Evolutionary conservation across 2,329 filamentous ascomycete genomes (phyloP), one percentile per base, ranked within the genome.

Genomic region (Pyrenophora seminiperda): DNA sequence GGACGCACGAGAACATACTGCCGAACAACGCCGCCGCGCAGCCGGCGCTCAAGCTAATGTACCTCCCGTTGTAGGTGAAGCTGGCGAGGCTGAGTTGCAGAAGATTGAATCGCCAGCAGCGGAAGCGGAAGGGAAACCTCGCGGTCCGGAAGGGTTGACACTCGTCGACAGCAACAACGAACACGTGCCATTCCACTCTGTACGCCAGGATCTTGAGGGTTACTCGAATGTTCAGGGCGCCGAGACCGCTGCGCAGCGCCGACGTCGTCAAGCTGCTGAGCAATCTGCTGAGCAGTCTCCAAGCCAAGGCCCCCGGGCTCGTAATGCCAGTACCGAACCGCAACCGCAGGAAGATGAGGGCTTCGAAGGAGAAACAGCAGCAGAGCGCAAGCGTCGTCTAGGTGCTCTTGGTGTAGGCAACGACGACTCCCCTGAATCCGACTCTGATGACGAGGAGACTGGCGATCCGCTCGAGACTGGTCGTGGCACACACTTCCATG

Each of bases 371-470:
- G 89, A 92, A 73, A 91, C 88, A 0, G 86, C 88, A 0, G 89
- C 89, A 0, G 90, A 93, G 71, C 79, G 87, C 48, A 81, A 88
- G 32, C 79, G 90, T 44, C 82, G 90, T 61, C 84, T 91, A 62
- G 88, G 88, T 1, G 90, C 89, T 1, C 75, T 93, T 1, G 88
- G 89, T 7, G 77, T 88, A 18, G 60, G 61, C 18, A 54, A 61
- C 10, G 63, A 67, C 18, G 53, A 66, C 5, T 53, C 61, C 1
- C 59, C 64, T 3, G 66, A 66, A 17, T 68, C 66, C 0, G 68
- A 71, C 7, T 67, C 62, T 7, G 69, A 72, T 15, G 64, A 61
- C 14, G 69, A 73, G 24, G 68, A 71, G 47, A 61, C 45, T 14
- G 69, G 69, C 11, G 68, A 72, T 41, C 70, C 68, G 14, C 58